A percentile compares a stretch with the other conserved stretches of the same genome.
phyloP scores from a whole-genome alignment of 306 rosid species.

The Elaeagnus macrophylla region DNA sequence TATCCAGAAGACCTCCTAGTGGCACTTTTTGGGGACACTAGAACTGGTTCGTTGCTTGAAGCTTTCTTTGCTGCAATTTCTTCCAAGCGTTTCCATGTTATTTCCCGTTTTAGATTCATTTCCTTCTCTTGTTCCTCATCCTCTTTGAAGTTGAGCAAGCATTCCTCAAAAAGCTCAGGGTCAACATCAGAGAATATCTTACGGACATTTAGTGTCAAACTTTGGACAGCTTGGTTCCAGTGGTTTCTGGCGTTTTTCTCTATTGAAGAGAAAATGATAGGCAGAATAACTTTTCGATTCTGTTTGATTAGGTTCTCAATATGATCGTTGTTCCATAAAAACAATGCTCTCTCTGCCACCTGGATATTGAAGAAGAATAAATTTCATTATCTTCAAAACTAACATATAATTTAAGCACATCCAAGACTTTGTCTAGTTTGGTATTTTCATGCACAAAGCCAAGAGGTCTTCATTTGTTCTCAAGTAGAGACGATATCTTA shows the following conservation, averaged over 20 bases:
- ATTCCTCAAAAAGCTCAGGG: constrained; percentile 53
- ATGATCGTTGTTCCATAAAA: constrained; percentile 67
- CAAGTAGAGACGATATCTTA: background rate
- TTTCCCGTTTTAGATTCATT: background rate
- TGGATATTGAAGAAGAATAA: constrained; percentile 26
- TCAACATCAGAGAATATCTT: constrained; percentile 49
- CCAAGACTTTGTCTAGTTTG: too few relatives aligned
- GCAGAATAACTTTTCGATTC: constrained; percentile 47
- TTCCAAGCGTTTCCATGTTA: constrained; percentile 60
- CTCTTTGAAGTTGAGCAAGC: constrained; percentile 44
- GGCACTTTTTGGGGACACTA: constrained; percentile 11
- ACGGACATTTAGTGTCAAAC: constrained; percentile 45
- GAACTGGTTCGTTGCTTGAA: constrained; percentile 40
- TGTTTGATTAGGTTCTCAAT: constrained; percentile 51
- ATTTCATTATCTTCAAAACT: constrained; percentile 3
- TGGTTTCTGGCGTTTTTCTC: constrained; percentile 51
- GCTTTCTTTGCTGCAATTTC: constrained; percentile 52
- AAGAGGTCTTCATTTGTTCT: background rate
- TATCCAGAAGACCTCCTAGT: too few relatives aligned
- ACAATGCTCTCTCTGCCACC: constrained; percentile 80
- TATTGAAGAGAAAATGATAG: constrained; percentile 64
- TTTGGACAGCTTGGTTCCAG: constrained; percentile 66
- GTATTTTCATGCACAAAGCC: too few relatives aligned
- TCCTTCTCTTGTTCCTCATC: constrained; percentile 24
- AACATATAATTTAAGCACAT: background rate